Evolutionary conservation across 768 basidiomycete species (phyloP), one percentile per base, ranked within the genome.

Genomic region (Candolleomyces efflorescens): DNA sequence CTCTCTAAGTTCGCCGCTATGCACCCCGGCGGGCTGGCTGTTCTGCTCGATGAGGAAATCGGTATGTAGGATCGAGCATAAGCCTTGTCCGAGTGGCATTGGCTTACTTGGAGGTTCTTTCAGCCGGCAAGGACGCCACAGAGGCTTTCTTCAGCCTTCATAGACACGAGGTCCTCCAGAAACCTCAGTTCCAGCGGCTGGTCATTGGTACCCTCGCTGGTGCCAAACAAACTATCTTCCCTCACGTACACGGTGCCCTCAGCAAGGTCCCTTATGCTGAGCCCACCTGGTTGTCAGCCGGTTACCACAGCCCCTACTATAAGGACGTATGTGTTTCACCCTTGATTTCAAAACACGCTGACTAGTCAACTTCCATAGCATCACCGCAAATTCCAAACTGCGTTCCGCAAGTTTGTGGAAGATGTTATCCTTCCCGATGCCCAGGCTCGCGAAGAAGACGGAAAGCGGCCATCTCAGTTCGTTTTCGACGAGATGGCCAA

Each of bases 61-160:
- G 90, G 90, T 86, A 55, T 59, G 86, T 54, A 51, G 2, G 39
- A 24, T 38, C 11, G 23, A 3, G 36, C 32, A 20, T 43, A 43
- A 43, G 41, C 41, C 18, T 43, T 5, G 7, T 38, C 48, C 41
- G 2, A 37, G 12, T 53, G 43, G 23, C 56, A 37, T 26, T 22
- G 17, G 41, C 20, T 24, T 7, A 32, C 32, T 56, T 20, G 51
- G 37, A 32, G 20, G 20, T 50, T 22, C 53, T 59, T 68, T 65
- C 60, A 87, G 92, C 90, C 49, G 93, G 92, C 5, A 79, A 90
- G 69, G 94, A 96, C 64, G 88, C 87, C 1, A 96, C 93, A 0
- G 88, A 92, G 32, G 80, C 82, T 3, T 97, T 98, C 77, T 97
- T 87, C 65, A 84, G 89, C 53, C 83, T 98, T 41, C 95, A 98